Evolutionary conservation across 495 filamentous ascomycete species (phyloP).

Genomic region (Trichoderma reesei): DNA sequence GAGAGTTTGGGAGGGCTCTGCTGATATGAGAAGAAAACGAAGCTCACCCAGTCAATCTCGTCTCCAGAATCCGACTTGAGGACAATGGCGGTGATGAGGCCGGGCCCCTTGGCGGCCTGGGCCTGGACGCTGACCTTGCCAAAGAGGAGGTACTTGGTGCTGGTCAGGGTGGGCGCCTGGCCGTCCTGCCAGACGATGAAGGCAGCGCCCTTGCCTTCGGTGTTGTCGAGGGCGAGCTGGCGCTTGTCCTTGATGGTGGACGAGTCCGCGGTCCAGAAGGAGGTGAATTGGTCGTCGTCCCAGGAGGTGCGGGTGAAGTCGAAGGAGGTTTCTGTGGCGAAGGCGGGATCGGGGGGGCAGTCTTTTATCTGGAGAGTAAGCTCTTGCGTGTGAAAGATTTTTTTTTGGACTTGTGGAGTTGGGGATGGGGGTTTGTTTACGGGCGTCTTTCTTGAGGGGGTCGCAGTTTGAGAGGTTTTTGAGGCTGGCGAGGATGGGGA

Average conservation of each 20-base stretch:
- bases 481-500: background rate
- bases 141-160: conserved; percentile 69
- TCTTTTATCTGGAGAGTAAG: no score
- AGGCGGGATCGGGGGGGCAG: conserved; percentile 67
- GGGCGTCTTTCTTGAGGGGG: conserved; percentile 8
- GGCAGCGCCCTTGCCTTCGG: conserved; percentile 55
- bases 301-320: conserved; percentile 66
- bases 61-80: conserved; percentile 87
- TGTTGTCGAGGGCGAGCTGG: conserved; percentile 38
- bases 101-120: conserved; percentile 54
- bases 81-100: conserved; percentile 76
- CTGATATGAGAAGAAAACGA: no score
- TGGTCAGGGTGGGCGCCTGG: conserved; percentile 66
- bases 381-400: background rate
- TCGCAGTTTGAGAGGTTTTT: conserved; percentile 4
- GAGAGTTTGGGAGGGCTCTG: no score
- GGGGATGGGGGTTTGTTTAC: background rate
- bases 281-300: conserved; percentile 15
- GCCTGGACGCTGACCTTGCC: conserved; percentile 60
- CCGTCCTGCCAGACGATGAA: conserved; percentile 68
- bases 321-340: conserved; percentile 54
- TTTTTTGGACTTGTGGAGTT: no score
- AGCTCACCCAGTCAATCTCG: conserved; percentile 84
- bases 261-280: conserved; percentile 55
- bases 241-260: conserved; percentile 32